phyloP scores from a whole-genome alignment of 2,329 filamentous ascomycete genomes.

The Sphaerulina populicola region DNA sequence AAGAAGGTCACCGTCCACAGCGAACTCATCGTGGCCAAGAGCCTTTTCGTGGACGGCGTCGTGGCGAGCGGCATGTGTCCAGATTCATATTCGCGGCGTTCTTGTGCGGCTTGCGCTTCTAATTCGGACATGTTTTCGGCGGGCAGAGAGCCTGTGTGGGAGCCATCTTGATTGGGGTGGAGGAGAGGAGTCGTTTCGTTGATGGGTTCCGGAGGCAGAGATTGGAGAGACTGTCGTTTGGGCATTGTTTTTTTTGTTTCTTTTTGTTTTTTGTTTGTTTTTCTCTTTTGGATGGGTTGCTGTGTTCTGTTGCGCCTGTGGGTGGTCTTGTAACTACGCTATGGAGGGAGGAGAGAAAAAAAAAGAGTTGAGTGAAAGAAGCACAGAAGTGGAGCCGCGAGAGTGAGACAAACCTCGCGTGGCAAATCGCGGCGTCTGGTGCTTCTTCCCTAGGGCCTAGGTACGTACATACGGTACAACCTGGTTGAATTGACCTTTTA shows the following conservation, averaged over 20 bases:
- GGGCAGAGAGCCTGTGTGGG: not conserved
- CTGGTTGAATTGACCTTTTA: too few relatives aligned
- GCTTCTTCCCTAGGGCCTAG: too few relatives aligned
- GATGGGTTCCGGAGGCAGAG: slow-evolving; percentile 7
- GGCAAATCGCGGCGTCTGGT: too few relatives aligned
- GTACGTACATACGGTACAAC: too few relatives aligned
- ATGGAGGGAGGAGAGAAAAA: too few relatives aligned
- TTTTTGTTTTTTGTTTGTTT: too few relatives aligned
- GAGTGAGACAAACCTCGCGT: too few relatives aligned
- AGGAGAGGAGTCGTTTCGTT: slow-evolving; percentile 3
- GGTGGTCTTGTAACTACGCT: not conserved
- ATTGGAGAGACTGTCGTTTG: slow-evolving; percentile 1
- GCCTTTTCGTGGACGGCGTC: slow-evolving; percentile 41
- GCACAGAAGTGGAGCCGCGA: too few relatives aligned
- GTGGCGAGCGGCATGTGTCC: slow-evolving; percentile 29
- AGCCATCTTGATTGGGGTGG: slow-evolving; percentile 5
- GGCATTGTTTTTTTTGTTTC: too few relatives aligned
- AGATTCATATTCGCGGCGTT: slow-evolving; percentile 29
- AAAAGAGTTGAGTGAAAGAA: too few relatives aligned
- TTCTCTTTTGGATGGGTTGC: not conserved
- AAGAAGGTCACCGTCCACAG: slow-evolving; percentile 50
- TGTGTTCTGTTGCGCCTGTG: not conserved
- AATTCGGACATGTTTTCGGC: slow-evolving; percentile 14
- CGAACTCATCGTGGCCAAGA: slow-evolving; percentile 43
- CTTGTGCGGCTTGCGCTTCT: slow-evolving; percentile 28